phyloP scores from a whole-genome alignment of 2,329 filamentous ascomycete species.

The Stagonosporopsis rhizophila region DNA sequence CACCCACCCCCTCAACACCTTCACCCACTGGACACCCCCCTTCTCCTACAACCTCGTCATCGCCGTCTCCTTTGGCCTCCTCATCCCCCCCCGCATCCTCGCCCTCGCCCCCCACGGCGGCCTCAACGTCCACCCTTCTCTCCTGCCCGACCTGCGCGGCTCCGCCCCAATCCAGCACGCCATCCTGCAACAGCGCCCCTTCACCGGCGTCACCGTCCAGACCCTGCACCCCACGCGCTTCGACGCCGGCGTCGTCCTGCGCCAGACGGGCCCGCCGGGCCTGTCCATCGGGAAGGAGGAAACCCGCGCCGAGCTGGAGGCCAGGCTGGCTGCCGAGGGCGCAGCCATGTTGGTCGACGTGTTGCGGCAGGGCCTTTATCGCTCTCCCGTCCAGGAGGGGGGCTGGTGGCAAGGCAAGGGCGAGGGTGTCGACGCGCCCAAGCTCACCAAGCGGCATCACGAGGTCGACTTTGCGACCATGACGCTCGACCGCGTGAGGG shows the following conservation, averaged over 20 bases:
- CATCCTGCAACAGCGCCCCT: constrained; percentile 67
- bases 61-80: constrained; percentile 92
- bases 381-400: constrained; percentile 62
- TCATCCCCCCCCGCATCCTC: constrained; percentile 81
- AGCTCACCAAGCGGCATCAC: constrained; percentile 71
- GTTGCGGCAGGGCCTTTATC: constrained; percentile 70
- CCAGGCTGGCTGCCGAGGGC: constrained; percentile 66
- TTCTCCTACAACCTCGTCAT: constrained; percentile 73
- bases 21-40: constrained; percentile 73
- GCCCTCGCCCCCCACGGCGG: constrained; percentile 77
- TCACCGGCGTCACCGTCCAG: constrained; percentile 83
- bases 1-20: constrained; percentile 80
- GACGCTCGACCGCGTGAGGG: constrained; percentile 61
- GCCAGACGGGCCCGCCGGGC: constrained; percentile 67
- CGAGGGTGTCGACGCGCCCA: constrained; percentile 73
- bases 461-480: constrained; percentile 67
- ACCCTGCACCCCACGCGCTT: constrained; percentile 80
- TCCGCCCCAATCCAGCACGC: constrained; percentile 86
- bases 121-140: constrained; percentile 90
- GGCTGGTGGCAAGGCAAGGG: constrained; percentile 33
- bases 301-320: constrained; percentile 60
- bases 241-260: constrained; percentile 78
- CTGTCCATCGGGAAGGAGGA: constrained; percentile 58
- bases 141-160: constrained; percentile 85
- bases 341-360: constrained; percentile 73